These are phyloP conservation scores for Colletotrichum sp. DNA, from an alignment of 2,329 filamentous ascomycete genomes.

Conservation along the genomic window DNA sequence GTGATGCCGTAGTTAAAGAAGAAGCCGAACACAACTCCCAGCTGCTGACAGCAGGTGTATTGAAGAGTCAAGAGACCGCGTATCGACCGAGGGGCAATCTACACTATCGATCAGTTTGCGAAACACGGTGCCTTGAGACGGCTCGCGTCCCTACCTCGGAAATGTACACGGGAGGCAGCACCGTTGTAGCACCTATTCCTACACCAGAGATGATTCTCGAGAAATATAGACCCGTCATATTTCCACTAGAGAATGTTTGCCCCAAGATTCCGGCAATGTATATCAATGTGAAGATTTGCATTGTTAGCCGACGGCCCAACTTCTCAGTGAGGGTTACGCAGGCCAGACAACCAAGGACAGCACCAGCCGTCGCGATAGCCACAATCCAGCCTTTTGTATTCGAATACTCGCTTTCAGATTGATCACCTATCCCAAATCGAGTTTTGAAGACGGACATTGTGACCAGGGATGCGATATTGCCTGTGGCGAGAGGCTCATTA, in stretches of 20 bases:
- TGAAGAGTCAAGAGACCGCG: slow-evolving; percentile 34
- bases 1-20: slow-evolving; percentile 40
- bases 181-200: slow-evolving; percentile 29
- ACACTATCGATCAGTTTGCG: background rate
- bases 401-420: slow-evolving; percentile 28
- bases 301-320: slow-evolving; percentile 25
- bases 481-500: slow-evolving; percentile 6
- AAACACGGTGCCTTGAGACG: background rate
- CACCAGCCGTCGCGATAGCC: slow-evolving; percentile 32
- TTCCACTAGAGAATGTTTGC: slow-evolving; percentile 32
- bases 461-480: slow-evolving; percentile 33
- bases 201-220: slow-evolving; percentile 30
- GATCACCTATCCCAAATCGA: slow-evolving; percentile 24
- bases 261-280: slow-evolving; percentile 41
- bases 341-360: slow-evolving; percentile 30
- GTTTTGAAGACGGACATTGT: slow-evolving; percentile 31
- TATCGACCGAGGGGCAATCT: slow-evolving; percentile 31
- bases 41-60: slow-evolving; percentile 37
- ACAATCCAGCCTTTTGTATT: slow-evolving; percentile 36
- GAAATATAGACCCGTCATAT: slow-evolving; percentile 26
- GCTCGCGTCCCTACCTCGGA: slow-evolving; percentile 22
- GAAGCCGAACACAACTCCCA: slow-evolving; percentile 36
- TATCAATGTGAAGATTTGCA: slow-evolving; percentile 32
- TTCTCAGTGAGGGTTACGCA: slow-evolving; percentile 29
- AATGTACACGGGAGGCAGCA: slow-evolving; percentile 32